Evolutionary conservation across 2,329 filamentous ascomycete genomes (phyloP), one percentile per base, ranked within the genome.

Genomic region (Emergomyces africanus): DNA sequence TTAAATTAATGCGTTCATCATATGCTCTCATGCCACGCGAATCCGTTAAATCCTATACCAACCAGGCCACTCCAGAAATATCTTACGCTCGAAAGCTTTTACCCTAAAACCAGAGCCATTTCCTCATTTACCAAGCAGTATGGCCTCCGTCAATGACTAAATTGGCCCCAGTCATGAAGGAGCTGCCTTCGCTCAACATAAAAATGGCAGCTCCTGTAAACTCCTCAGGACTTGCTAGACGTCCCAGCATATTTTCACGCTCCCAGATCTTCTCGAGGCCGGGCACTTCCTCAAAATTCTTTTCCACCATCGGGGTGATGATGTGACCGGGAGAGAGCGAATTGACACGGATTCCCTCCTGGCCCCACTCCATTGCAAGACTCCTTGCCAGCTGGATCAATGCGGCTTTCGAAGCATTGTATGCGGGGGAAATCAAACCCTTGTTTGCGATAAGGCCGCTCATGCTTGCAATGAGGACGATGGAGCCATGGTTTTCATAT

Each of bases 261-360:
- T 77, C 74, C 75, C 75, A 78, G 6, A 69, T 68, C 12, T 69
- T 69, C 30, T 68, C 66, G 5, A 73, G 66, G 67, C 90, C 87
- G 0, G 90, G 90, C 10, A 60, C 61, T 63, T 87, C 79, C 64
- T 84, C 79, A 67, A 96, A 94, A 37, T 95, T 81, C 60, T 83
- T 81, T 69, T 89, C 83, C 1, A 92, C 88, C 90, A 96, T 95
- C 25, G 86, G 83, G 0, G 79, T 82, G 28, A 81, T 71, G 50
- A 82, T 80, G 61, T 82, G 79, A 0, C 79, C 79, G 0, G 79
- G 79, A 61, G 75, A 79, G 23, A 82, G 64, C 20, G 75, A 77
- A 64, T 83, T 83, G 14, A 83, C 80, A 1, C 79, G 71, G 54
- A 83, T 81, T 0, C 77, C 72, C 46, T 73, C 71, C 33, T 71